These are phyloP conservation scores for Buddleja alternifolia DNA, from an alignment of 257 asterid genomes.

Conservation along the genomic window DNA sequence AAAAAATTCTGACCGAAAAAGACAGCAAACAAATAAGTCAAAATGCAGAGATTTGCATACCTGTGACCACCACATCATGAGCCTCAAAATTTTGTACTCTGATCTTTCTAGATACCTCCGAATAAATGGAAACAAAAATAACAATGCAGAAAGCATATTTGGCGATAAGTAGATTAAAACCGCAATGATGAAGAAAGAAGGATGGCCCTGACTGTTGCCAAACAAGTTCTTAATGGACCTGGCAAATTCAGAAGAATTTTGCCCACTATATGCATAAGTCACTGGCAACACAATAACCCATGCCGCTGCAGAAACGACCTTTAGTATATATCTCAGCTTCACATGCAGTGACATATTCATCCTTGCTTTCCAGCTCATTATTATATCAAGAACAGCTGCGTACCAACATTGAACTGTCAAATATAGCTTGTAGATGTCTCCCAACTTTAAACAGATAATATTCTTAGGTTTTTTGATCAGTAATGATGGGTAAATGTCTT, in stretches of 20 bases:
- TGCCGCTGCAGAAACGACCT: conserved; percentile 76
- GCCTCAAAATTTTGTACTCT: conserved; percentile 79
- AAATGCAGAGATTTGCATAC: conserved; percentile 42
- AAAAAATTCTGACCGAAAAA: conserved; percentile 2
- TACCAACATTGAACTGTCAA: conserved; percentile 17
- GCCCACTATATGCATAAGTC: conserved; percentile 93
- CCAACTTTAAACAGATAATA: not conserved
- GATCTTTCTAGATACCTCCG: conserved; percentile 90
- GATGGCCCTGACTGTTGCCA: conserved; percentile 72
- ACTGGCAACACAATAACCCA: conserved; percentile 92
- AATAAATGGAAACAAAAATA: conserved; percentile 81
- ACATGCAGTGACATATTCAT: conserved; percentile 84
- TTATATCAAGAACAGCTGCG: conserved; percentile 80
- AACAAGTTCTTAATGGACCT: conserved; percentile 83
- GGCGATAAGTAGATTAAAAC: conserved; percentile 86
- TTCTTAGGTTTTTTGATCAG: too few relatives aligned
- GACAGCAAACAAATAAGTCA: conserved; percentile 26
- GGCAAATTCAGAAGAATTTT: conserved; percentile 69
- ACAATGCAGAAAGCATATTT: conserved; percentile 80
- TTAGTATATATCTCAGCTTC: conserved; percentile 81
- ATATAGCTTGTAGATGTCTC: not conserved
- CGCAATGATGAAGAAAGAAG: conserved; percentile 83
- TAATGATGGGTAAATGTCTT: too few relatives aligned
- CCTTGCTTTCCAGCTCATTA: conserved; percentile 89
- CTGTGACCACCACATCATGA: conserved; percentile 99